A percentile compares a stretch with the other conserved stretches of the same genome.
phyloP scores from a whole-genome alignment of 2,329 filamentous ascomycete genomes.

The Colletotrichum gigasporum region DNA sequence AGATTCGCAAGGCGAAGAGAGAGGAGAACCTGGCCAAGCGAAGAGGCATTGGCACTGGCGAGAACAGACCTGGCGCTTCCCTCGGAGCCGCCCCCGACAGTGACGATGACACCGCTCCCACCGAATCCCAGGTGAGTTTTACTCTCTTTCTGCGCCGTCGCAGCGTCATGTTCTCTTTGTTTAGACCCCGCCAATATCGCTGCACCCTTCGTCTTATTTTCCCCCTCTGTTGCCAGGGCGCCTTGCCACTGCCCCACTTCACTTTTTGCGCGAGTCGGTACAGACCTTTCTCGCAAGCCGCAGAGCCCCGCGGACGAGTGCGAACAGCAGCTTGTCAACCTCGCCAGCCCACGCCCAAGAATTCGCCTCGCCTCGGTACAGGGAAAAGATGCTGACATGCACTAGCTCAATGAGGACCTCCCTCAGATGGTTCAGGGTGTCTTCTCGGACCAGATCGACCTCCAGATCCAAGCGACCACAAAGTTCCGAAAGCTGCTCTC shows the following conservation, averaged over 20 bases:
- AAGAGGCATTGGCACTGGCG: conserved; percentile 88
- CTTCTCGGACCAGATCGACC: conserved; percentile 98
- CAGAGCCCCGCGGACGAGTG: not conserved
- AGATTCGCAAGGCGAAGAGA: conserved; percentile 98
- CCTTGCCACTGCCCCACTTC: conserved; percentile 29
- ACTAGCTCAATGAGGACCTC: conserved; percentile 94
- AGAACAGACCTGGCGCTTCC: conserved; percentile 81
- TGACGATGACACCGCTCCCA: conserved; percentile 94
- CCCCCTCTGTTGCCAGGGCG: conserved; percentile 33
- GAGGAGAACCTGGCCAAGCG: conserved; percentile 99
- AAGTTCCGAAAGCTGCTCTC: conserved; percentile 98
- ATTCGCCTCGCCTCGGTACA: too few species aligned
- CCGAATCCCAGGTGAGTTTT: conserved; percentile 89
- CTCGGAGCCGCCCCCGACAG: conserved; percentile 92
- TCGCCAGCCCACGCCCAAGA: not conserved
- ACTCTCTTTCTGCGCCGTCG: conserved; percentile 19
- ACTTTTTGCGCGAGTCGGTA: conserved; percentile 23
- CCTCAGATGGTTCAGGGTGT: conserved; percentile 98
- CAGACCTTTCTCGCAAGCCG: not conserved
- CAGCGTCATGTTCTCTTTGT: conserved; percentile 7
- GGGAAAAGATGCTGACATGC: conserved; percentile 38
- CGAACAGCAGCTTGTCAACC: not conserved
- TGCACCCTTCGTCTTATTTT: conserved; percentile 29
- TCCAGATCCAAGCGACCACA: conserved; percentile 96
- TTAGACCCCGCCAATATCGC: conserved; percentile 32